A percentile compares a stretch with the other conserved stretches of the same genome.
Evolutionary conservation across 306 rosid genomes (phyloP).

Genomic region (Canavalia gladiata): DNA sequence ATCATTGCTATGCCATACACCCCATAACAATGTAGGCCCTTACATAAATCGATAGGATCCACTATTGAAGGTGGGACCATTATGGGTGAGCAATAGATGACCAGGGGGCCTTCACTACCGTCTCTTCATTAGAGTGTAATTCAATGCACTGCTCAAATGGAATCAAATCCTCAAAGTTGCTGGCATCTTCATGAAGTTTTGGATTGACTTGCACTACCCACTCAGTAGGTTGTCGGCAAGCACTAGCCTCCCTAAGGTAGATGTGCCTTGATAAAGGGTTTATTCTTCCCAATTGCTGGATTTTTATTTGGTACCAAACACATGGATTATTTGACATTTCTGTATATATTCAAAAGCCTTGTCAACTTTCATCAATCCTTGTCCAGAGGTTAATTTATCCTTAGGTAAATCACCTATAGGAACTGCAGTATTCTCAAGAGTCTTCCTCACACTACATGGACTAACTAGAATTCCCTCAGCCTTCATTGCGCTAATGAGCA

Average conservation of each 20-base stretch:
- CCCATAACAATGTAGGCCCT: constrained; percentile 92
- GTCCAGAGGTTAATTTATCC: constrained; percentile 90
- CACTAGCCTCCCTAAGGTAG: constrained; percentile 85
- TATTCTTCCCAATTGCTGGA: constrained; percentile 80
- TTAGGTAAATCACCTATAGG: constrained; percentile 76
- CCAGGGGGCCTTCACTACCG: constrained; percentile 84
- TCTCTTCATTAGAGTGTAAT: constrained; percentile 70
- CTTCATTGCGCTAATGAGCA: constrained; percentile 95
- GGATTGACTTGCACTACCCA: constrained; percentile 94
- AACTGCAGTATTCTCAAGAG: constrained; percentile 91
- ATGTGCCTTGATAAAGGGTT: constrained; percentile 81
- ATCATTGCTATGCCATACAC: constrained; percentile 72
- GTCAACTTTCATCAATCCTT: constrained; percentile 99
- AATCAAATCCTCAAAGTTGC: constrained; percentile 82
- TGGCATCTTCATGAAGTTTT: constrained; percentile 88
- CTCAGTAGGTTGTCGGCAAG: constrained; percentile 82
- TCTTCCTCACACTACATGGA: constrained; percentile 88
- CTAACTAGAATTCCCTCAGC: constrained; percentile 88
- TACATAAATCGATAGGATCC: constrained; percentile 80
- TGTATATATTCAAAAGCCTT: constrained; percentile 76
- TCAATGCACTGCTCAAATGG: constrained; percentile 94
- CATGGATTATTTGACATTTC: constrained; percentile 69
- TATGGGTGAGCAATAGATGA: constrained; percentile 90
- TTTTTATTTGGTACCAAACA: constrained; percentile 80
- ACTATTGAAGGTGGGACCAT: constrained; percentile 93